phyloP scores from a whole-genome alignment of 148 eudicot species.

The Limonium bicolor region DNA sequence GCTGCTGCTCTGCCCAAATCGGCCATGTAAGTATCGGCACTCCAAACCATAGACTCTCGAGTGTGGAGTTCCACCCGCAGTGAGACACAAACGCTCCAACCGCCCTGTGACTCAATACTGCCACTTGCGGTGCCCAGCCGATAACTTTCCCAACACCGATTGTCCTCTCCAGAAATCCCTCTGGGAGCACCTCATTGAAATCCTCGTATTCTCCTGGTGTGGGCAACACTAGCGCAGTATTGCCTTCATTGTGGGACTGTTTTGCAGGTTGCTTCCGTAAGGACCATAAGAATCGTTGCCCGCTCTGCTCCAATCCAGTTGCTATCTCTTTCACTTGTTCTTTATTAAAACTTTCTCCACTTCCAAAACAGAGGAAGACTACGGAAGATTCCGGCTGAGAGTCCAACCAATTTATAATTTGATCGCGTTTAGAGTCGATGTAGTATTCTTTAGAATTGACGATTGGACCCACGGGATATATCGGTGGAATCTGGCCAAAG shows the following conservation, averaged over 20 bases:
- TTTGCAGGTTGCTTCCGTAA: conserved; percentile 5
- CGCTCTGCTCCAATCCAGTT: conserved; percentile 7
- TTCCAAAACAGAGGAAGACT: conserved; percentile 22
- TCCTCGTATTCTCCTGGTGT: no score
- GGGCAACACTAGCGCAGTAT: no score
- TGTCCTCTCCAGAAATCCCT: conserved; percentile 6
- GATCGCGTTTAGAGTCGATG: neutral
- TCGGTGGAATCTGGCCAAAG: conserved; percentile 11
- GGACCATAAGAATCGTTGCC: conserved; percentile 15
- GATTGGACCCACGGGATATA: conserved; percentile 6
- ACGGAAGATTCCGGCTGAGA: conserved; percentile 16
- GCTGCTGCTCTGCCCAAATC: conserved; percentile 8
- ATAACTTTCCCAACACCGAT: conserved; percentile 7
- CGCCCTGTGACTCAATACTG: conserved; percentile 4
- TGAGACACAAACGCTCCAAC: conserved; percentile 12
- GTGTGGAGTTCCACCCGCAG: conserved; percentile 15
- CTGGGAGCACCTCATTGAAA: conserved; percentile 6
- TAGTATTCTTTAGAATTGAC: neutral
- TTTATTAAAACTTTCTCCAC: conserved; percentile 10
- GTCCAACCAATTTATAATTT: conserved; percentile 15
- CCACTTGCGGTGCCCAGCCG: conserved; percentile 17
- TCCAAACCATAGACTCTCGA: conserved; percentile 14
- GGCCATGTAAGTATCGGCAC: conserved; percentile 11
- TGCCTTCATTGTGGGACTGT: conserved; percentile 5
- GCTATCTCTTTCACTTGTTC: conserved; percentile 16